Conservation (phyloP, 345 rosid genomes). For the Syzygium grande region DNA sequence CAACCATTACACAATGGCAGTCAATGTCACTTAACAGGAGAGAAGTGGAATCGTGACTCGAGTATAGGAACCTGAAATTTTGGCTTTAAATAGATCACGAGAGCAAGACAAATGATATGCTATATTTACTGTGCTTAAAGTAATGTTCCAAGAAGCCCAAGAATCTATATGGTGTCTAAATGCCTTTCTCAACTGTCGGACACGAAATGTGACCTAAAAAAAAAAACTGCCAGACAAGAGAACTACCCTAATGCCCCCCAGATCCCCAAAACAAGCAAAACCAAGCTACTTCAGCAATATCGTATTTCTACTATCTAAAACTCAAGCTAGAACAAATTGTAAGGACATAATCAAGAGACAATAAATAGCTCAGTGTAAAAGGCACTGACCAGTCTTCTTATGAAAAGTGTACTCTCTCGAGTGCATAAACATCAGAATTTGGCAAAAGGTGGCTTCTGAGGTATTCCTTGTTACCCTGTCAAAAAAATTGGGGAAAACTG, state of each 20-base stretch:
- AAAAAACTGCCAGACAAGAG: neutral
- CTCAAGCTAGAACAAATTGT: neutral
- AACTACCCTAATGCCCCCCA: neutral
- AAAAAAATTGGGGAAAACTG: neutral
- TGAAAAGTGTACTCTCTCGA: constrained; percentile 8
- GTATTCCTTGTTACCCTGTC: constrained; percentile 14
- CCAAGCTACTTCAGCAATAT: neutral
- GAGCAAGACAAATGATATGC: neutral
- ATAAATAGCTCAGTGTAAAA: neutral
- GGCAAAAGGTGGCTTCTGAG: constrained; percentile 16
- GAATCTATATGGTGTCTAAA: neutral
- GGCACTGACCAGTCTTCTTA: constrained; percentile 10
- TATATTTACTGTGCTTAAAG: neutral
- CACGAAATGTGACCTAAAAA: neutral
- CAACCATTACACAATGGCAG: neutral
- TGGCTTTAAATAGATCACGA: neutral
- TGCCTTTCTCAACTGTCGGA: neutral
- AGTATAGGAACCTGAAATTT: neutral
- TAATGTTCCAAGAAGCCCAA: neutral
- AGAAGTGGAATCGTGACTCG: neutral
- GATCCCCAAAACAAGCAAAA: neutral
- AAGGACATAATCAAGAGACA: neutral
- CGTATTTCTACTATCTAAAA: neutral
- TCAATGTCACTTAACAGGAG: neutral
- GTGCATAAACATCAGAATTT: constrained; percentile 9